phyloP scores from a whole-genome alignment of 192 early-diverging fungal species.

The Linderina pennispora region DNA sequence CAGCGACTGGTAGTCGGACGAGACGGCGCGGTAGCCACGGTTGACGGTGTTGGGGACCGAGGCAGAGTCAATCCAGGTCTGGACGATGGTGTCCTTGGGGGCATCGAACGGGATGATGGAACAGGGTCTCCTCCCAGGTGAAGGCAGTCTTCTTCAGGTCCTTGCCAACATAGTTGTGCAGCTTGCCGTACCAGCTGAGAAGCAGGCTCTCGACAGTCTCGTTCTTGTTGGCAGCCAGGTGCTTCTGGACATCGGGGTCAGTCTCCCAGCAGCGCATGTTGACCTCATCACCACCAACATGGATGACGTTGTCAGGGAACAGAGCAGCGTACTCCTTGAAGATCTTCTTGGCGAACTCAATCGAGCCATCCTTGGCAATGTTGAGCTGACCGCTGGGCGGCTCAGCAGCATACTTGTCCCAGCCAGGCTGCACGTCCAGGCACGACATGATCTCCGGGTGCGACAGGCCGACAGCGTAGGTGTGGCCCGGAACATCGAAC shows the following conservation, averaged over 20 bases:
- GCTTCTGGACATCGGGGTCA: slow-evolving; percentile 33
- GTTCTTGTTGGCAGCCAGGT: slow-evolving; percentile 18
- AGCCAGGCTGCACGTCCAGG: slow-evolving; percentile 51
- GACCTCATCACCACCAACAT: slow-evolving; percentile 75
- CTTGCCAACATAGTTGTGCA: slow-evolving; percentile 50
- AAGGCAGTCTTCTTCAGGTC: slow-evolving; percentile 54
- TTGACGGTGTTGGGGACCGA: slow-evolving; percentile 49
- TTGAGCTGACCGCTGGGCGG: slow-evolving; percentile 83
- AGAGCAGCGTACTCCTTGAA: slow-evolving; percentile 59
- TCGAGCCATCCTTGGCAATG: slow-evolving; percentile 55
- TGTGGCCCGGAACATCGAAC: slow-evolving; percentile 83
- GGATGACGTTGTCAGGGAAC: slow-evolving; percentile 67
- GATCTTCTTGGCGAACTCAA: slow-evolving; percentile 57
- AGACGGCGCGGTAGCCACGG: slow-evolving; percentile 58
- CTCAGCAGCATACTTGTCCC: slow-evolving; percentile 58
- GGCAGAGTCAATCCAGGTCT: slow-evolving; percentile 59
- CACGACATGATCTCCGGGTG: slow-evolving; percentile 58
- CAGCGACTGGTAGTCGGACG: slow-evolving; percentile 51
- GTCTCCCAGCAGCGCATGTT: slow-evolving; percentile 62
- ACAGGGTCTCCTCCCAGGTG: slow-evolving; percentile 77
- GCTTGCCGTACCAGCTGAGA: slow-evolving; percentile 47
- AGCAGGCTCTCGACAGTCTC: slow-evolving; percentile 24
- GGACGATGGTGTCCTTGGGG: slow-evolving; percentile 54
- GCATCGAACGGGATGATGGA: slow-evolving; percentile 47
- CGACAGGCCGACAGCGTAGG: slow-evolving; percentile 47